These are phyloP conservation scores for Decorospora gaudefroyi DNA, from an alignment of 2,329 filamentous ascomycete species.

Conservation along the genomic window DNA sequence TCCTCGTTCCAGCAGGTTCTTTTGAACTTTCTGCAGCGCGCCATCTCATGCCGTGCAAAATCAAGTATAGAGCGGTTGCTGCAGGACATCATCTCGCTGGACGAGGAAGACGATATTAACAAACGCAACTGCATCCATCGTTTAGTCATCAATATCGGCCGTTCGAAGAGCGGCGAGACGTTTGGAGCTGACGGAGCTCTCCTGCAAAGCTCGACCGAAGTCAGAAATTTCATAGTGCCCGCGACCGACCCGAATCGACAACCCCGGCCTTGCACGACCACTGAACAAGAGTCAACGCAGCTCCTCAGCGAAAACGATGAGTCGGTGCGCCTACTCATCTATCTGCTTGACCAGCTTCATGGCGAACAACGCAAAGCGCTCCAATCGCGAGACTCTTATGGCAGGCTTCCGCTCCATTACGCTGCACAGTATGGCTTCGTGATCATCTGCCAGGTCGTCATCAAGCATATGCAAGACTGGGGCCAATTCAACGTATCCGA, in stretches of 20 bases:
- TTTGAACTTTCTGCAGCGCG: slow-evolving; percentile 77
- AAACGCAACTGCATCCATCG: slow-evolving; percentile 91
- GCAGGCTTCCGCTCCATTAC: slow-evolving; percentile 86
- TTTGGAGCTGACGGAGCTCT: slow-evolving; percentile 56
- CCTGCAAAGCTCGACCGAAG: slow-evolving; percentile 58
- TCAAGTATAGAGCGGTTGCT: slow-evolving; percentile 74
- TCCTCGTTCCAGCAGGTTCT: slow-evolving; percentile 67
- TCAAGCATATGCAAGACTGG: slow-evolving; percentile 89
- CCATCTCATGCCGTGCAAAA: slow-evolving; percentile 71
- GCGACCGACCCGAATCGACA: slow-evolving; percentile 68
- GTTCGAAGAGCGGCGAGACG: slow-evolving; percentile 64
- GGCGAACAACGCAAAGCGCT: slow-evolving; percentile 70
- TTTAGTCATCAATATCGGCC: slow-evolving; percentile 87
- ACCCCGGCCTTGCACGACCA: slow-evolving; percentile 65
- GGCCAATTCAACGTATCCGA: slow-evolving; percentile 79
- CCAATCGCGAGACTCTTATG: slow-evolving; percentile 72
- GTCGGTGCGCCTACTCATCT: slow-evolving; percentile 68
- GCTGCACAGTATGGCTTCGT: slow-evolving; percentile 94
- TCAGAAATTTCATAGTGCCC: slow-evolving; percentile 76
- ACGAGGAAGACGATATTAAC: slow-evolving; percentile 92
- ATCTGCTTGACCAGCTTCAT: slow-evolving; percentile 69
- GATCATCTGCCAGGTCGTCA: slow-evolving; percentile 83
- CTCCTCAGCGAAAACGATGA: slow-evolving; percentile 72
- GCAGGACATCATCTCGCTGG: slow-evolving; percentile 68
- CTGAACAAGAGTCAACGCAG: slow-evolving; percentile 65